Percentiles rank a stretch among this genome's conserved stretches.
These are phyloP conservation scores for Cucurbita moschata DNA, from an alignment of 306 rosid species.

Conservation along the genomic window DNA sequence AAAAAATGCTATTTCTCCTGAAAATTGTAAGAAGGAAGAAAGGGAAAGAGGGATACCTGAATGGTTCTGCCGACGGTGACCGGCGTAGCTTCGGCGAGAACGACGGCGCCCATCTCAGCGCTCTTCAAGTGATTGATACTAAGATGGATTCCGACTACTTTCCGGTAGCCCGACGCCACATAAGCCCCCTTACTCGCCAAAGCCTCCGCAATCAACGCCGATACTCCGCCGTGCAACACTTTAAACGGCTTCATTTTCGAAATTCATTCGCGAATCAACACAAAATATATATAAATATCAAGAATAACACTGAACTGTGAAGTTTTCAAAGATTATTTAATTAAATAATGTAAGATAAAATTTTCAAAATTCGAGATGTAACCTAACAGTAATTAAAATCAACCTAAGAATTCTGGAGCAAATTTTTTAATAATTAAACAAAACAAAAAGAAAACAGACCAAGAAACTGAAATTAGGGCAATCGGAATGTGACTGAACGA, in stretches of 20 bases:
- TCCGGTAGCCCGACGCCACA: conserved; percentile 57
- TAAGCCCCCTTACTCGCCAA: conserved; percentile 58
- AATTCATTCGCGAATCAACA: not conserved
- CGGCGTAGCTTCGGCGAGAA: conserved; percentile 62
- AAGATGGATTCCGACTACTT: conserved; percentile 82
- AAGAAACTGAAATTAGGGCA: not conserved
- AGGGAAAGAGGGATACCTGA: conserved; percentile 26
- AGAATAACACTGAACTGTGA: too few species aligned
- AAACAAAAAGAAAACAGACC: not conserved
- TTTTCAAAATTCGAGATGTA: too few species aligned
- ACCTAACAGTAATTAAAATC: too few species aligned
- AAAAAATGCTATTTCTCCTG: too few species aligned
- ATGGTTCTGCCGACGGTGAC: conserved; percentile 48
- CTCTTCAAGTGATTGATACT: conserved; percentile 67
- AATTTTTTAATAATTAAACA: not conserved
- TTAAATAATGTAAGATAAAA: too few species aligned
- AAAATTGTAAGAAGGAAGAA: not conserved
- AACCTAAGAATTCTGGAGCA: too few species aligned
- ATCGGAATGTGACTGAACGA: not conserved
- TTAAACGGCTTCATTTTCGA: conserved; percentile 50
- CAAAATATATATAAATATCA: not conserved
- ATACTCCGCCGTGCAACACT: conserved; percentile 92
- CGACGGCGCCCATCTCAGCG: conserved; percentile 54
- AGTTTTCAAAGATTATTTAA: too few species aligned
- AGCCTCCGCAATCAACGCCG: conserved; percentile 72